Evolutionary conservation across 2,329 filamentous ascomycete species (phyloP), one percentile per base, ranked within the genome.

Genomic region (Niveomyces coronatus): DNA sequence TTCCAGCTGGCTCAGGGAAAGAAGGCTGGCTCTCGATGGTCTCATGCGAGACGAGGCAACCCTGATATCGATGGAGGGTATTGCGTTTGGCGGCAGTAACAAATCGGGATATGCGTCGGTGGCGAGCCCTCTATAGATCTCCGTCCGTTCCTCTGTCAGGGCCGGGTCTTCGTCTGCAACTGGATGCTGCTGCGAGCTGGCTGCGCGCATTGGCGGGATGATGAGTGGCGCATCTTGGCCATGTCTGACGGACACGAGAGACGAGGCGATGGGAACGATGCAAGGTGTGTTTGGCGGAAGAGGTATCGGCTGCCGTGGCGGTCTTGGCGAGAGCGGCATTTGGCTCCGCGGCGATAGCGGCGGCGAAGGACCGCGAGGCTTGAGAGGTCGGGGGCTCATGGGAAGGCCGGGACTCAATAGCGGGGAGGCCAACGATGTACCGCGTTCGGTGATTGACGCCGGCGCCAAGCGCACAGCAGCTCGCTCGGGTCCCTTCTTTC

Each of bases 11-110:
- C 78, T 89, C 9, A 87, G 67, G 2, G 79, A 84, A 51, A 94
- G 67, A 48, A 91, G 74, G 55, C 88, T 95, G 26, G 86, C 79
- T 45, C 89, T 72, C 0, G 89, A 94, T 11, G 89, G 91, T 53
- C 85, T 87, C 68, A 98, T 79, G n/a, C 91, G 79, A 16, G 91
- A 96, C 4, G 91, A 96, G 4, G 87, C 85, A 4, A 95, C 89
- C 55, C 76, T 85, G 33, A 95, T 79, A 45, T 83, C 76, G 40
- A 98, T 82, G 1, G 85, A 85, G 4, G 85, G 83, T 7, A 98
- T 67, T 5, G 88, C 87, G 55, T 94, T 93, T 0, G 91, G 89
- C 9, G 87, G 79, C 2, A 98, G 68, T 16, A 96, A 63, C 7
- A 96, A 70, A 45, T 85, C 83, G 1, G 89, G 87, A 54, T 87